These are phyloP conservation scores for Suhomyces pyralidae DNA, from an alignment of 805 yeast species.

Conservation along the genomic window DNA sequence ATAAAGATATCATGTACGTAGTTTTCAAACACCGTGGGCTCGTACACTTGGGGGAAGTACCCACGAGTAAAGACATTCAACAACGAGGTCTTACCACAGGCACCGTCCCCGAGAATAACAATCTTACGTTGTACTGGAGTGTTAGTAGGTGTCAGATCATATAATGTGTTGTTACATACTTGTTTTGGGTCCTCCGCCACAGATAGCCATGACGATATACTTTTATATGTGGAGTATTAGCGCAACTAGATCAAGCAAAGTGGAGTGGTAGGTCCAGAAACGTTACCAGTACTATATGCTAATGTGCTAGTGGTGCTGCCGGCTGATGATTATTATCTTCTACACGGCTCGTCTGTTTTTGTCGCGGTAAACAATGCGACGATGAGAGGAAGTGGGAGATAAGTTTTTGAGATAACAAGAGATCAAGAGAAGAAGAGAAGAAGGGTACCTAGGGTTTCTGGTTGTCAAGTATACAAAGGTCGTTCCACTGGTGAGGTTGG, in stretches of 20 bases:
- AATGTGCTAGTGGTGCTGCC: not conserved
- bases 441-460: too few relatives aligned
- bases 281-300: not conserved
- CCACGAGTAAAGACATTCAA: constrained; percentile 95
- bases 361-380: not conserved
- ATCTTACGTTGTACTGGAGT: constrained; percentile 75
- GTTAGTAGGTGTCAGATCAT: constrained; percentile 1
- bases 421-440: not conserved
- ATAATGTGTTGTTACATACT: constrained; percentile 28
- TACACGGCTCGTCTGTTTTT: not conserved
- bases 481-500: not conserved
- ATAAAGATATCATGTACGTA: constrained; percentile 96
- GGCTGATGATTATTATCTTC: not conserved
- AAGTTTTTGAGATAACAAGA: too few relatives aligned
- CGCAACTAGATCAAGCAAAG: not conserved
- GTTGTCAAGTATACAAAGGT: too few relatives aligned
- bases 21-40: constrained; percentile 96
- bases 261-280: not conserved
- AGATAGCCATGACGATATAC: constrained; percentile 32
- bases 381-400: not conserved
- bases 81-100: constrained; percentile 95
- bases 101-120: constrained; percentile 96
- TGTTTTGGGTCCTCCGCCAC: constrained; percentile 41
- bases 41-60: constrained; percentile 96
- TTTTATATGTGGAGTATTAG: not conserved